Evolutionary conservation across 148 eudicot genomes (phyloP), one percentile per base, ranked within the genome.

Genomic region (Limonium bicolor): DNA sequence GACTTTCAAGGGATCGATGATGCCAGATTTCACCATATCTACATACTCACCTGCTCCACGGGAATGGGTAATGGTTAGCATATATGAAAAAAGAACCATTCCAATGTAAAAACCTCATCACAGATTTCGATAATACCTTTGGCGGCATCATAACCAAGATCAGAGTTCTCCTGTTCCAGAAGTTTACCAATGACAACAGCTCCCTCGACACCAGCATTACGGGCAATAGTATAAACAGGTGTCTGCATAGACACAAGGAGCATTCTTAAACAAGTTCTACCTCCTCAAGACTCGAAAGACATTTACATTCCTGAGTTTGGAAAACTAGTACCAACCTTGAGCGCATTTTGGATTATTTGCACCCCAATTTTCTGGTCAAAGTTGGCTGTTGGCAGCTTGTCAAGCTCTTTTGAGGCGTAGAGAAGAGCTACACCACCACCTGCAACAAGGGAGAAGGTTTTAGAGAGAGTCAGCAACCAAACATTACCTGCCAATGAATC

Each of bases 1-100:
- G 14, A 86, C 96, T 62, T 86, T 86, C 72, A 86, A 58, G 8
- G 96, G 96, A 45, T 86, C 96, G 36, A 86, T 82, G 34, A 86
- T 86, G 20, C 95, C 96, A 6, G 81, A 64, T 56, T 82, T 78
- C 13, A 86, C 79, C 96, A 86, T 86, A 53, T 86, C 71, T 14
- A 86, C 96, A 36, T 86, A 86, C 62, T 78, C 81, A 51, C 87
- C 96, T 86, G 81, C n/a, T n/a, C n/a, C n/a, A n/a, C n/a, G n/a
- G n/a, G n/a, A n/a, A n/a, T n/a, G n/a, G n/a, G n/a, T n/a, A n/a
- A n/a, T n/a, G n/a, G n/a, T n/a, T n/a, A n/a, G n/a, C n/a, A n/a
- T n/a, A n/a, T n/a, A n/a, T n/a, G n/a, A n/a, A n/a, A n/a, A n/a
- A n/a, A n/a, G n/a, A n/a, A n/a, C n/a, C n/a, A n/a, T n/a, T n/a